These are phyloP conservation scores for Pneumocystis murina DNA, from an alignment of 1,139 yeast species.

Conservation along the genomic window DNA sequence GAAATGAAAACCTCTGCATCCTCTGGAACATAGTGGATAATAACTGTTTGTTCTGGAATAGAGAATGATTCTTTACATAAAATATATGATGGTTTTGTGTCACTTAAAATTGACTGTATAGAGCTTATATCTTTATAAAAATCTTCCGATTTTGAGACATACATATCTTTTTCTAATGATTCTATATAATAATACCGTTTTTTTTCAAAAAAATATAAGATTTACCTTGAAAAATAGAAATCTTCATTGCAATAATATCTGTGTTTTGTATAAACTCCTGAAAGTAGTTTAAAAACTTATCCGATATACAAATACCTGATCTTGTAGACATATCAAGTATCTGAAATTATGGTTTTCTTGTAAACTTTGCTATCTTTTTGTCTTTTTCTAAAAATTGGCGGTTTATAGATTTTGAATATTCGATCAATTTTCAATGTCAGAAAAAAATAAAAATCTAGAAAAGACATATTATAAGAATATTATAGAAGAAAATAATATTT, in stretches of 20 bases:
- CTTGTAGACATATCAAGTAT: background rate
- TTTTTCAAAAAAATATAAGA: background rate
- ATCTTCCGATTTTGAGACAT: background rate
- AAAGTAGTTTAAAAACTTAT: background rate
- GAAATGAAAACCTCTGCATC: constrained; percentile 33
- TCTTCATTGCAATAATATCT: background rate
- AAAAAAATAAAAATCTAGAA: no score
- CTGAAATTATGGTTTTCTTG: no score
- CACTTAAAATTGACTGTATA: constrained; percentile 28
- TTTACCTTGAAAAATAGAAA: background rate
- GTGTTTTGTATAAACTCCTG: background rate
- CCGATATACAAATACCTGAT: background rate
- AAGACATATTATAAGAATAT: no score
- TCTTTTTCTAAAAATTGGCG: no score
- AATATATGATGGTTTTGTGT: constrained; percentile 46
- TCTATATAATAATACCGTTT: background rate
- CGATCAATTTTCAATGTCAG: no score
- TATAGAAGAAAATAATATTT: no score
- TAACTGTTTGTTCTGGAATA: constrained; percentile 28
- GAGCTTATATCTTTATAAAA: constrained; percentile 25
- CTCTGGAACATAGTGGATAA: constrained; percentile 80
- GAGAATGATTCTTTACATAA: constrained; percentile 31
- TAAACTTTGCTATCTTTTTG: no score
- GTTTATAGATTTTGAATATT: no score
- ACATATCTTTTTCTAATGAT: background rate